These are phyloP conservation scores for Drechslerella dactyloides DNA, from an alignment of 2,329 filamentous ascomycete genomes.

Conservation along the genomic window DNA sequence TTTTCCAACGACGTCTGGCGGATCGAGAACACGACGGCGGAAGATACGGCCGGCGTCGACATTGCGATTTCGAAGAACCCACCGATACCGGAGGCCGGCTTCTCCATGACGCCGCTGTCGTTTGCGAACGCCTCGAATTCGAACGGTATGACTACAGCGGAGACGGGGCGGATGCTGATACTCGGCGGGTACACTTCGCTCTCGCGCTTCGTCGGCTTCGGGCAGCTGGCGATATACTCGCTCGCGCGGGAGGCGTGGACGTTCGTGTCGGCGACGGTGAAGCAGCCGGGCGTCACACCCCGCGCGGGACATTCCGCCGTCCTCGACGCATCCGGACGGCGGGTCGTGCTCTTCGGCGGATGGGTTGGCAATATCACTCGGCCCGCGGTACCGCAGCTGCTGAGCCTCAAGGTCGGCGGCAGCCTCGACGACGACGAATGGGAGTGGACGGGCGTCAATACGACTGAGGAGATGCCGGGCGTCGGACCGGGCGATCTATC, in stretches of 20 bases:
- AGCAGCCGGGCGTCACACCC: constrained; percentile 67
- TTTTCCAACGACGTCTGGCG: constrained; percentile 47
- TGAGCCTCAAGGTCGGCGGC: constrained; percentile 76
- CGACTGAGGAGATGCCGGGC: constrained; percentile 55
- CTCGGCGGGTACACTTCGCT: constrained; percentile 52
- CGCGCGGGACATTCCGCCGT: constrained; percentile 88
- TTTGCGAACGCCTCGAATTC: constrained; percentile 14
- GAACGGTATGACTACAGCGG: constrained; percentile 6
- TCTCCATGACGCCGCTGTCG: constrained; percentile 50
- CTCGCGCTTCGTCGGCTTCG: constrained; percentile 51
- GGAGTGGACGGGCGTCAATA: constrained; percentile 71
- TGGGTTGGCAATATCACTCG: constrained; percentile 85
- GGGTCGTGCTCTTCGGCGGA: constrained; percentile 81
- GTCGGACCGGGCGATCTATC: constrained; percentile 60
- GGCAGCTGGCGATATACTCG: constrained; percentile 51
- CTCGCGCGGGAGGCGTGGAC: constrained; percentile 48
- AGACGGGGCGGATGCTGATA: constrained; percentile 40
- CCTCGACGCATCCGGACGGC: constrained; percentile 76
- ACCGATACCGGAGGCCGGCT: constrained; percentile 54
- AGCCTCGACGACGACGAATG: constrained; percentile 77
- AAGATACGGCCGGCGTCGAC: constrained; percentile 7
- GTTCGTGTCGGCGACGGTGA: constrained; percentile 49
- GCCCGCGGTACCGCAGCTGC: constrained; percentile 81
- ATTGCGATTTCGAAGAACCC: constrained; percentile 38
- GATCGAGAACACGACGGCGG: constrained; percentile 33